phyloP scores from a whole-genome alignment of 768 basidiomycete species.

The Boletus barrowsii region DNA sequence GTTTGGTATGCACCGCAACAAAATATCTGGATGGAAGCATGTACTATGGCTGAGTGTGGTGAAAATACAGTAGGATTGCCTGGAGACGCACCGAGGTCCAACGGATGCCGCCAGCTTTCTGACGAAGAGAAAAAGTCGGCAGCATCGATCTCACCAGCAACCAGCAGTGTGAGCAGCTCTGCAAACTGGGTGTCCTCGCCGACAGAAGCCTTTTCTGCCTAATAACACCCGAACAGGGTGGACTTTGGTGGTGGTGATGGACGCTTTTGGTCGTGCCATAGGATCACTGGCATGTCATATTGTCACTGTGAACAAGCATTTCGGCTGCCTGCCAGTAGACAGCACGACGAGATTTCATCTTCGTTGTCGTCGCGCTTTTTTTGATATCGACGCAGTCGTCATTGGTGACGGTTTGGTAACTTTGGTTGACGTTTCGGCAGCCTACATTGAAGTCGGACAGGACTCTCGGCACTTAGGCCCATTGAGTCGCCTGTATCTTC shows the following conservation, averaged over 20 bases:
- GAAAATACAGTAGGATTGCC: neutral
- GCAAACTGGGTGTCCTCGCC: slow-evolving; percentile 30
- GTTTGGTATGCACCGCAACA: slow-evolving; percentile 76
- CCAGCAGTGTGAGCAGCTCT: slow-evolving; percentile 45
- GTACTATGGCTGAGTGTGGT: slow-evolving; percentile 1
- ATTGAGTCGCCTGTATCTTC: slow-evolving; percentile 12
- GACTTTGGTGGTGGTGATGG: slow-evolving; percentile 39
- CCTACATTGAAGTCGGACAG: too few species aligned
- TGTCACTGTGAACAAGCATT: too few species aligned
- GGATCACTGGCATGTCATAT: too few species aligned
- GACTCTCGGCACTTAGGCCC: too few species aligned
- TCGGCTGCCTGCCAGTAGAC: slow-evolving; percentile 33
- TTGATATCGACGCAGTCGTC: slow-evolving; percentile 28
- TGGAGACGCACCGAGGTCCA: slow-evolving; percentile 63
- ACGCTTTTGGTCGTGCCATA: slow-evolving; percentile 4
- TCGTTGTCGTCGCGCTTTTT: slow-evolving; percentile 42
- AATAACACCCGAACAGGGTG: slow-evolving; percentile 63
- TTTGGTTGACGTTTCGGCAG: too few species aligned
- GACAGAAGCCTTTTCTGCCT: slow-evolving; percentile 30
- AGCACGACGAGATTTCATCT: slow-evolving; percentile 33
- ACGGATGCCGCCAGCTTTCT: slow-evolving; percentile 48
- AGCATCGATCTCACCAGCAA: slow-evolving; percentile 78
- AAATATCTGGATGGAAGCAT: slow-evolving; percentile 58
- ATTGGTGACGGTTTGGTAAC: slow-evolving; percentile 18
- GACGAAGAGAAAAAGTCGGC: slow-evolving; percentile 78